A percentile compares a stretch with the other conserved stretches of the same genome.
phyloP scores from a whole-genome alignment of 805 yeast genomes.

The Candida piceae region DNA sequence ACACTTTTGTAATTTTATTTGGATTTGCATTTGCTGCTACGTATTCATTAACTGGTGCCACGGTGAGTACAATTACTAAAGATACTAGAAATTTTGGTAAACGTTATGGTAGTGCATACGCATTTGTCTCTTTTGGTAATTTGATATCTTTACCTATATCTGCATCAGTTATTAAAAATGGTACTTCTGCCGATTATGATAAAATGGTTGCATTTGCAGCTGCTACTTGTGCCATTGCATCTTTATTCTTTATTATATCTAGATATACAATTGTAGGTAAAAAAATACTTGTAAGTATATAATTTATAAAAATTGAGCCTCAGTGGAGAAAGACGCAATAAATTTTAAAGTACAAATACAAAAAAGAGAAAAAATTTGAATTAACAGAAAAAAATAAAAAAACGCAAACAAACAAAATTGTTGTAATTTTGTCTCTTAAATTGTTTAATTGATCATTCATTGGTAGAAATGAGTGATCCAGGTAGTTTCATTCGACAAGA shows the following conservation, averaged over 20 bases:
- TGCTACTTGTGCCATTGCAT: constrained; percentile 22
- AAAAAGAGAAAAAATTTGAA: no score
- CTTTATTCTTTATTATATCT: constrained; percentile 15
- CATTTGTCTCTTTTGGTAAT: constrained; percentile 47
- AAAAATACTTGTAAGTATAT: constrained; percentile 24
- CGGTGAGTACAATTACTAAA: constrained; percentile 53
- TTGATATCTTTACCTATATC: constrained; percentile 45
- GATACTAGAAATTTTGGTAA: constrained; percentile 57
- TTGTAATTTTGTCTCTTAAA: no score
- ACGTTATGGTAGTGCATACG: constrained; percentile 62
- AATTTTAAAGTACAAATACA: no score
- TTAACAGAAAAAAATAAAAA: no score
- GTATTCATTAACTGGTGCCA: constrained; percentile 58
- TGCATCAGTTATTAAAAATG: constrained; percentile 37
- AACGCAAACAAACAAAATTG: no score
- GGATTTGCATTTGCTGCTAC: constrained; percentile 59
- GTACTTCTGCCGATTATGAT: constrained; percentile 23
- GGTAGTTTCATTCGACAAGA: constrained; percentile 6
- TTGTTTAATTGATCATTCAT: no score
- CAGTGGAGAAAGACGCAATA: no score
- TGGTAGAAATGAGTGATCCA: constrained; percentile 1
- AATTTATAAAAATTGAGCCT: no score
- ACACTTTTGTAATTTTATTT: constrained; percentile 42
- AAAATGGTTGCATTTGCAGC: constrained; percentile 30
- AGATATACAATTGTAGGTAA: constrained; percentile 38